Evolutionary conservation across 306 rosid genomes (phyloP).

Genomic region (Luffa acutangula): DNA sequence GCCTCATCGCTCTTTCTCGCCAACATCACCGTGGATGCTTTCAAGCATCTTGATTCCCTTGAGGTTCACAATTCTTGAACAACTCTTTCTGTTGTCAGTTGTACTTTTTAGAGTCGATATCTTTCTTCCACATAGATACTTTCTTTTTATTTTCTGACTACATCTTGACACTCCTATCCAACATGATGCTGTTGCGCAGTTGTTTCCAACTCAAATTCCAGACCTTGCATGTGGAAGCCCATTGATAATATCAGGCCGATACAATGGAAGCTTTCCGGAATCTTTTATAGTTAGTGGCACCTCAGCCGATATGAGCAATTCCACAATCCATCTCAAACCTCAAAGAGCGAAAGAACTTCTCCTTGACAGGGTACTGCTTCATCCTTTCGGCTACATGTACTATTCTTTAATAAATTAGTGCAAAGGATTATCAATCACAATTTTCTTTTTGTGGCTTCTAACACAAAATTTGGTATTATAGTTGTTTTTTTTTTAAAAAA

Average conservation of each 20-base stretch:
- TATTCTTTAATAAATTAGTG: not conserved
- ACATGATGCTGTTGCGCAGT: conserved; percentile 42
- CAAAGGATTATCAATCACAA: not conserved
- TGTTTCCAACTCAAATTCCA: conserved; percentile 54
- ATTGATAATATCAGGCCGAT: conserved; percentile 82
- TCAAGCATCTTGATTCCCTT: conserved; percentile 56
- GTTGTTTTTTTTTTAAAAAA: not conserved
- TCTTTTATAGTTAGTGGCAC: conserved; percentile 51
- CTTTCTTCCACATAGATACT: conserved; percentile 6
- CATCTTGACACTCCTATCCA: conserved; percentile 5
- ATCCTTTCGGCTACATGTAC: not conserved
- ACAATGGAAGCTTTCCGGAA: conserved; percentile 59
- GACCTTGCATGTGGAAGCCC: conserved; percentile 71
- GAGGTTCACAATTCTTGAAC: conserved; percentile 40
- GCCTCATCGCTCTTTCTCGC: conserved; percentile 58
- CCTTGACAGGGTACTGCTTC: conserved; percentile 47
- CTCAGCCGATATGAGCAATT: conserved; percentile 59
- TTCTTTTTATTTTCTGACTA: not conserved
- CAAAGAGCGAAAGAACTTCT: conserved; percentile 66
- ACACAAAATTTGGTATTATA: not conserved
- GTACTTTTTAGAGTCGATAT: not conserved
- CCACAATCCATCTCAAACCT: conserved; percentile 44
- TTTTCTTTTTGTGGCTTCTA: not conserved
- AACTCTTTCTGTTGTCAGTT: not conserved
- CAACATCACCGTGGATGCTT: conserved; percentile 39